These are phyloP conservation scores for Pythium folliculosum DNA, from an alignment of 352 stramenopile genomes.

Conservation along the genomic window DNA sequence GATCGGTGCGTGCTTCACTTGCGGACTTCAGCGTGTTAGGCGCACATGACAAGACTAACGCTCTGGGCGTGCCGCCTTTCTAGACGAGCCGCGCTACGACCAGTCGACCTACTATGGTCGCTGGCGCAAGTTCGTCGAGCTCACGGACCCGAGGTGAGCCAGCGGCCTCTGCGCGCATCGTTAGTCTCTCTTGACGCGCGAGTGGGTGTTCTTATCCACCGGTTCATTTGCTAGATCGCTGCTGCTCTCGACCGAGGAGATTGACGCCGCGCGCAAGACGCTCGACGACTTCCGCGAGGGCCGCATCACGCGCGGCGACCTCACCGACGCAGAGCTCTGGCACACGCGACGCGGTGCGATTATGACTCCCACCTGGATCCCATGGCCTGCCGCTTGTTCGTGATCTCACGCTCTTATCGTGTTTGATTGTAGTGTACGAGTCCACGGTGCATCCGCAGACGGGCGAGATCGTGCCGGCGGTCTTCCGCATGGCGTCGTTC, in stretches of 20 bases:
- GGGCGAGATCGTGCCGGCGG: conserved; percentile 65
- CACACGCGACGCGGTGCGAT: conserved; percentile 57
- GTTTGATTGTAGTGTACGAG: conserved; percentile 52
- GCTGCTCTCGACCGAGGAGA: conserved; percentile 66
- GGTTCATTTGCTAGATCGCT: conserved; percentile 44
- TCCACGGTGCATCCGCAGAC: conserved; percentile 82
- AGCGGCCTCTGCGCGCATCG: too few species aligned
- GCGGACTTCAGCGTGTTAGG: too few species aligned
- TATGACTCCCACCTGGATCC: too few species aligned
- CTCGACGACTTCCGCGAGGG: conserved; percentile 62
- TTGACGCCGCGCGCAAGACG: conserved; percentile 54
- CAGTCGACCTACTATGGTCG: conserved; percentile 86
- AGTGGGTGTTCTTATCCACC: background rate
- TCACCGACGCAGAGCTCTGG: conserved; percentile 78
- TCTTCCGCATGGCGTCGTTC: conserved; percentile 81
- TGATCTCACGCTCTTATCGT: background rate
- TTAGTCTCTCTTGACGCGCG: too few species aligned
- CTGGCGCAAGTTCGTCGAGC: conserved; percentile 83
- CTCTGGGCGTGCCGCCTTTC: too few species aligned
- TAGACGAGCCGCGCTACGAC: conserved; percentile 79
- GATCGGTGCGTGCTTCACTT: conserved; percentile 28
- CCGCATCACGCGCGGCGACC: conserved; percentile 39
- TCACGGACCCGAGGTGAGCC: conserved; percentile 64
- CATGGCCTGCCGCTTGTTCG: background rate
- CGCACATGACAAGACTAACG: too few species aligned